Base-by-base conservation (phyloP, 495 filamentous ascomycete species). In the Lasiosphaeria miniovina region DNA sequence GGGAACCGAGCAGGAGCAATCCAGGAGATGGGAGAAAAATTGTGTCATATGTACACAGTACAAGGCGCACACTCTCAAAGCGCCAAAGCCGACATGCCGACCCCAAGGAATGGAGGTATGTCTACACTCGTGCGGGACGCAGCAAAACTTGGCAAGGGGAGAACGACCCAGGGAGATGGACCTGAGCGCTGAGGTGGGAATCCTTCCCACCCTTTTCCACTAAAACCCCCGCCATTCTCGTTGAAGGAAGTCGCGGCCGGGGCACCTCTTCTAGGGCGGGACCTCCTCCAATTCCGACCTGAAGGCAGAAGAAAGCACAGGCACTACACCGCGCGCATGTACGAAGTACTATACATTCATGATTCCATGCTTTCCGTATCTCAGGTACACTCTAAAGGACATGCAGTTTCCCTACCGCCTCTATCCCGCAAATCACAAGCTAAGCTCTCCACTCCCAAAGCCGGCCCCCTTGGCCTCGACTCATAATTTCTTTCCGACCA, bases 41-140 rank as follows among this genome's bases (percentile, higher is more conserved):
- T 41, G 40, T 36, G 50, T 54, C 41, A 57, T 54, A 34, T 54
- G 52, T 36, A 40, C 33, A 17, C 24, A 35, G 52, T 54, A 54
- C 52, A 54, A 4, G 49, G 49, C 49, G 49, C 36, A 17, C 24
- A 17, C 24, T 51, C 24, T 24, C 32, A 9, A 51, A 31, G 10
- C 12, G 46, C n/a, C 49, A 35, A 24, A 51, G 49, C 49, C 14
- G n/a, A 51, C 6, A 17, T n/a, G 49, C 49, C 6, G 24, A 24
- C 24, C 24, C 24, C 24, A 24, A 35, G 17, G 24, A 51, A 32
- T 32, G 15, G 49, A 51, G 35, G 56, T 59, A 52, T 32, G 8
- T 49, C 9, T 38, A 14, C 33, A 4, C 10, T 4, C 43, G 12
- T 11, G 43, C 8, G 43, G 43, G 4, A 24, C 43, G 43, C 43